Conservation (phyloP, 768 basidiomycete species). For the Mycena indigotica region DNA sequence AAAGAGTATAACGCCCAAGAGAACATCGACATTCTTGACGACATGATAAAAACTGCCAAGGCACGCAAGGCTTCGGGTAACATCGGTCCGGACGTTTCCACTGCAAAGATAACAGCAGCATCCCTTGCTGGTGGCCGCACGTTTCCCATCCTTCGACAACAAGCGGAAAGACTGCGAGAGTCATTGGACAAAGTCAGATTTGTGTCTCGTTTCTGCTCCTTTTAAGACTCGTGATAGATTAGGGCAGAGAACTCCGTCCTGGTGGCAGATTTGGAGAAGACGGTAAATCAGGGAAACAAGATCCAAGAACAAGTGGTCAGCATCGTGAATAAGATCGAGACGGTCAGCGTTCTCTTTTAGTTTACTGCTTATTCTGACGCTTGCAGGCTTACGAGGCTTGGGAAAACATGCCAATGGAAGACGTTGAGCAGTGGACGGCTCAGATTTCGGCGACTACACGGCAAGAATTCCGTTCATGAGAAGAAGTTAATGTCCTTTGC, state of each 20-base stretch:
- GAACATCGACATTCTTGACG: constrained; percentile 71
- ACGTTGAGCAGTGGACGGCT: constrained; percentile 61
- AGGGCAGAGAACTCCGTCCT: not conserved
- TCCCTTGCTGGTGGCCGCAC: constrained; percentile 65
- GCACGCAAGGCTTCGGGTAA: constrained; percentile 53
- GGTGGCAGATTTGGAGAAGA: constrained; percentile 46
- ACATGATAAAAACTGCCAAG: constrained; percentile 68
- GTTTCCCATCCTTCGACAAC: constrained; percentile 56
- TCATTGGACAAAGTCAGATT: not conserved
- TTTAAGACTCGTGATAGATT: not conserved
- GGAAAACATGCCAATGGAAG: constrained; percentile 60
- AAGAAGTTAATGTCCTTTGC: not conserved
- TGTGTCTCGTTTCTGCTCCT: not conserved
- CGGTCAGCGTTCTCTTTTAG: constrained; percentile 18
- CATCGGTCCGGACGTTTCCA: constrained; percentile 62
- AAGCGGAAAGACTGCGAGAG: constrained; percentile 33
- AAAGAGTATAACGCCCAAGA: constrained; percentile 67
- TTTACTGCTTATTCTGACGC: constrained; percentile 1
- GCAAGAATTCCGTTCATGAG: constrained; percentile 24
- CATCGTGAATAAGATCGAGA: constrained; percentile 55
- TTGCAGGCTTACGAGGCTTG: constrained; percentile 52
- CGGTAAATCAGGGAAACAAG: constrained; percentile 45
- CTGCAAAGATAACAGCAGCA: constrained; percentile 61
- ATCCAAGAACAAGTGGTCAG: constrained; percentile 48
- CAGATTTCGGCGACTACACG: constrained; percentile 46